Percentiles rank a stretch among this genome's conserved stretches.
These are phyloP conservation scores for Tympanopsis confertula DNA, from an alignment of 2,329 filamentous ascomycete species.

Conservation along the genomic window DNA sequence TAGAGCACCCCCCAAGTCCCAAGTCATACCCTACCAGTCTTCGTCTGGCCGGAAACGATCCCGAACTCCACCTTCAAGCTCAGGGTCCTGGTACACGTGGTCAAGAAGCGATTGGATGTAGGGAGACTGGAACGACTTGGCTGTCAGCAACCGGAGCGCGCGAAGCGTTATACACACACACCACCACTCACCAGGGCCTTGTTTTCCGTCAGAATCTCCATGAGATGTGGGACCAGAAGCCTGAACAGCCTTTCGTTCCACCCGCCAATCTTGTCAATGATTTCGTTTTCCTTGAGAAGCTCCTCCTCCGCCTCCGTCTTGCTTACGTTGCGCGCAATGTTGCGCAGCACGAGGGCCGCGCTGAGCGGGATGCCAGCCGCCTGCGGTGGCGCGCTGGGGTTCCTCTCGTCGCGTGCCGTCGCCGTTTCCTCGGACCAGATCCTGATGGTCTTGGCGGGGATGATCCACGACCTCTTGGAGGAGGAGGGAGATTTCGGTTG, in stretches of 20 bases:
- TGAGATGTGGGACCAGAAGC: constrained; percentile 50
- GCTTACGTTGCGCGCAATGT: constrained; percentile 58
- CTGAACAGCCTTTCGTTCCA: constrained; percentile 62
- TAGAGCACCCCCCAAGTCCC: too few relatives aligned
- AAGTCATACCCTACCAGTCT: too few relatives aligned
- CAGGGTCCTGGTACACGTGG: too few relatives aligned
- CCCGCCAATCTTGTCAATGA: constrained; percentile 38
- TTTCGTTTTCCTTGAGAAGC: constrained; percentile 32
- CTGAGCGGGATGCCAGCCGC: constrained; percentile 71
- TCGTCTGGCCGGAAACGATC: too few relatives aligned
- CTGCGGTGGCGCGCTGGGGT: constrained; percentile 44
- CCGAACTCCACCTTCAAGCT: too few relatives aligned
- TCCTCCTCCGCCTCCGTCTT: constrained; percentile 49
- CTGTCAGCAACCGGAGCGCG: too few relatives aligned
- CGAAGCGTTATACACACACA: too few relatives aligned
- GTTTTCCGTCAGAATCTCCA: constrained; percentile 62
- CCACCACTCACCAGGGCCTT: constrained; percentile 42
- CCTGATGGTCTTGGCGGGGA: constrained; percentile 41
- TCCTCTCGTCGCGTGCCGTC: constrained; percentile 42
- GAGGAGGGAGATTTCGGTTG: constrained; percentile 5
- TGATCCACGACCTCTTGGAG: constrained; percentile 31
- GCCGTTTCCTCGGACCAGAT: constrained; percentile 44
- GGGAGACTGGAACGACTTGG: too few relatives aligned
- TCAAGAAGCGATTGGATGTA: too few relatives aligned
- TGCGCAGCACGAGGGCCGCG: constrained; percentile 65